These are phyloP conservation scores for Ceratobasidium papillatum DNA, from an alignment of 1,284 basidiomycete genomes.

Conservation along the genomic window DNA sequence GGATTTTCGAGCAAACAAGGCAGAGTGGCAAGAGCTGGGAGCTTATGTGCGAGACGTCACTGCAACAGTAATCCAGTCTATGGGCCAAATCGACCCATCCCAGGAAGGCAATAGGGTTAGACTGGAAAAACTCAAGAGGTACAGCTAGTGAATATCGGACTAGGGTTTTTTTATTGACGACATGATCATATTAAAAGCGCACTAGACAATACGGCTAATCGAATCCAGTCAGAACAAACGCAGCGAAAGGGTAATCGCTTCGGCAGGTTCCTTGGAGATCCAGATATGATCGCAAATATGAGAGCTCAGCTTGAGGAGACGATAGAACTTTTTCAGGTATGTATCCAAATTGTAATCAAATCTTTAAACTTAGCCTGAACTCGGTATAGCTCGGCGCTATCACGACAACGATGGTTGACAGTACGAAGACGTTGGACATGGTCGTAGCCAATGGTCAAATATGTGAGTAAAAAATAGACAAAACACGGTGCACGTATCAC, in stretches of 20 bases:
- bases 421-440: neutral
- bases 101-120: neutral
- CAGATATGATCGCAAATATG: neutral
- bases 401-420: neutral
- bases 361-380: neutral
- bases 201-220: too few relatives aligned
- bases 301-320: neutral
- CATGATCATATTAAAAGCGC: too few relatives aligned
- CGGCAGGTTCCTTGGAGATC: too few relatives aligned
- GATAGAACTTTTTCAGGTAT: neutral
- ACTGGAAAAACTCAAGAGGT: neutral
- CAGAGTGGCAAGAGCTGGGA: neutral
- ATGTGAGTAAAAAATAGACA: neutral
- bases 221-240: too few relatives aligned
- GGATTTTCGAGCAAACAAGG: neutral
- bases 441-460: neutral
- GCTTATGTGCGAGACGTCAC: neutral
- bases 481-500: too few relatives aligned
- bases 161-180: too few relatives aligned
- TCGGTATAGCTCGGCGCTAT: neutral
- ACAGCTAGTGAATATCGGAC: too few relatives aligned
- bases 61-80: neutral
- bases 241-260: too few relatives aligned
- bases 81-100: neutral
- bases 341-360: too few relatives aligned